Base-by-base conservation (phyloP, 371 early-diverging fungal genomes). In the Lichtheimia ornata region DNA sequence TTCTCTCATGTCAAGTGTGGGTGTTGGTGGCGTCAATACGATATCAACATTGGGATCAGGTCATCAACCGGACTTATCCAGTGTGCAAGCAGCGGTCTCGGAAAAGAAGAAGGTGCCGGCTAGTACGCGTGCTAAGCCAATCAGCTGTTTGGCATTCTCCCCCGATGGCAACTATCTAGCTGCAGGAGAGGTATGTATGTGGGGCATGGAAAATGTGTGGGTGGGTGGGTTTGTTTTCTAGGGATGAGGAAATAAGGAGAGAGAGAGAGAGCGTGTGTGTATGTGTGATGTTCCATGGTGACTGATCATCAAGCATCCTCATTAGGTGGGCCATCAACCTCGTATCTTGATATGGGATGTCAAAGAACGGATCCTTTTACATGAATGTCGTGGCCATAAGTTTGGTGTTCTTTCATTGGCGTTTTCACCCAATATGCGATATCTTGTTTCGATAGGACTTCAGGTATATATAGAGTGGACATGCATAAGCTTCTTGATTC, bases 291-390 rank as follows among this genome's bases (percentile, higher is more conserved):
- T 56, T 44, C 45, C 27, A 18, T 18, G 13, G 5, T 24, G 4
- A 14, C 22, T 56, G 9, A 42, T n/a, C n/a, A 17, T 40, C 5
- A 11, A 17, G 44, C n/a, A 20, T 42, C 41, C 42, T 18, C 0
- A 17, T 59, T 72, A 93, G 92, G 77, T 86, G 59, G 94, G 94
- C 5, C 93, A 92, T 74, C 88, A 91, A 61, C 94, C 94, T 12
- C 66, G 90, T 43, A 88, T 93, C 6, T 60, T 90, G 6, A 82
- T 94, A 28, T 92, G 90, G 90, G 85, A 90, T 62, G 82, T 85
- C 28, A 75, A 82, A 35, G 76, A 81, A 18, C 68, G 69, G 24
- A 67, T 72, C 7, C 66, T 90, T 0, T 66, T 90, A 3, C 76
- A 84, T 40, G 91, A 91, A 62, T 74, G 92, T 17, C 77, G 78